Base-by-base conservation (phyloP, 768 basidiomycete genomes). In the Strobilomyces confusus region DNA sequence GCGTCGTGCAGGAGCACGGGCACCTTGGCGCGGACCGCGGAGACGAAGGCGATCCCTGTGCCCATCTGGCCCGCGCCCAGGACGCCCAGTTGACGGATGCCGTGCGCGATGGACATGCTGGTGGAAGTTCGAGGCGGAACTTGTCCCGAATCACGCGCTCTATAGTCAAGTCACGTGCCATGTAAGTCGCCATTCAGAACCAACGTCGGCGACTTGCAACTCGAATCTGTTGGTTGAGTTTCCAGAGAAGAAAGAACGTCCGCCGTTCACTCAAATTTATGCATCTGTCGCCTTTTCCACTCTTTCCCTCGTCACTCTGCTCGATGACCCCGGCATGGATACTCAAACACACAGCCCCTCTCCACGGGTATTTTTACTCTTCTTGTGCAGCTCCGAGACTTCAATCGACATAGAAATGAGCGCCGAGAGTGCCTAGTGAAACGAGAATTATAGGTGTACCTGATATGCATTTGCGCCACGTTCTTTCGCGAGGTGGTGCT, bases 11-110 rank as follows among this genome's bases (percentile, higher is more conserved):
- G 69, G 33, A 90, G 75, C 5, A 97, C 91, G 4, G 90, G 84
- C 5, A 95, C 85, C 63, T 84, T 85, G 38, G 95, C 95, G 32
- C 87, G 84, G 22, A 94, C 75, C 36, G 91, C 87, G 19, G 92
- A 78, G 38, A 95, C 92, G 48, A 88, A 80, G 57, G 93, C 91
- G 44, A 98, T 98, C 2, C 95, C 95, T 0, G 89, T 83, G 58
- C 95, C 95, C 89, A 90, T 91, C 67, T 92, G 89, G 45, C 89
- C 90, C 19, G 88, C 85, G 42, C 89, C 89, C 33, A 95, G 77
- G 57, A 94, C 82, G 22, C 88, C 92, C 0, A 92, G 72, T 4
- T 76, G 81, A 49, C 80, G 82, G 58, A 94, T 83, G 44, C 87
- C 89, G 62, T 92, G 90, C 19, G 78, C 74, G 49, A 89, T 64